These are phyloP conservation scores for Spergularia bocconei DNA, from an alignment of 148 eudicot genomes.

Conservation along the genomic window DNA sequence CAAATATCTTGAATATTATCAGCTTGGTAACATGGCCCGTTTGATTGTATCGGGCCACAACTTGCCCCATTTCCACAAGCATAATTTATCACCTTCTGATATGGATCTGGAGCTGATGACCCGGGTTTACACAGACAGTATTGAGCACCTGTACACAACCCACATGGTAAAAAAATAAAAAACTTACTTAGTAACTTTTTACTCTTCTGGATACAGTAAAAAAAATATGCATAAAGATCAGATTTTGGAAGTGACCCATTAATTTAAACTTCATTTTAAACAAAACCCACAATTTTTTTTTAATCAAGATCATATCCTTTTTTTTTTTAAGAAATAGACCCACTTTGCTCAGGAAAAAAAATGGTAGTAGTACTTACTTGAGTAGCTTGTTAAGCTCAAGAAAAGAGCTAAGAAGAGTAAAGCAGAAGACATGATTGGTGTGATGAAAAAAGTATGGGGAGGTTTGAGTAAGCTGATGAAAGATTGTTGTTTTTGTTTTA, in stretches of 20 bases:
- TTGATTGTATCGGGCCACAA: constrained; percentile 44
- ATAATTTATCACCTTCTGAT: constrained; percentile 64
- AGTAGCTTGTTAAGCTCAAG: constrained; percentile 28
- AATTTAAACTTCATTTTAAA: not conserved
- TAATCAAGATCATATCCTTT: constrained; percentile 16
- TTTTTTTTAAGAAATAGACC: no score
- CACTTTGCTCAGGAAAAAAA: no score
- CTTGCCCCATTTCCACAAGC: constrained; percentile 80
- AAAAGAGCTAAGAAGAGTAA: constrained; percentile 34
- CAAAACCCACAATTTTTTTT: not conserved
- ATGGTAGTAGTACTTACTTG: constrained; percentile 33
- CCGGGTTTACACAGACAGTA: constrained; percentile 71
- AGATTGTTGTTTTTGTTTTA: not conserved
- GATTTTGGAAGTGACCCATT: constrained; percentile 7
- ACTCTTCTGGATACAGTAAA: not conserved
- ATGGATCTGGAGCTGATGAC: constrained; percentile 29
- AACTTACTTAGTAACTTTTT: not conserved
- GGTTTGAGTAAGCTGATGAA: not conserved
- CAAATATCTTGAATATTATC: constrained; percentile 61
- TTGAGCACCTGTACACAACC: constrained; percentile 38
- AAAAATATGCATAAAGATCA: not conserved
- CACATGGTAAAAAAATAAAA: not conserved
- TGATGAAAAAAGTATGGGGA: constrained; percentile 11
- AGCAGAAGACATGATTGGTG: constrained; percentile 28
- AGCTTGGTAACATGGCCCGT: constrained; percentile 58